Conservation (phyloP, 2,329 filamentous ascomycete species). For the Periconia sp. region DNA sequence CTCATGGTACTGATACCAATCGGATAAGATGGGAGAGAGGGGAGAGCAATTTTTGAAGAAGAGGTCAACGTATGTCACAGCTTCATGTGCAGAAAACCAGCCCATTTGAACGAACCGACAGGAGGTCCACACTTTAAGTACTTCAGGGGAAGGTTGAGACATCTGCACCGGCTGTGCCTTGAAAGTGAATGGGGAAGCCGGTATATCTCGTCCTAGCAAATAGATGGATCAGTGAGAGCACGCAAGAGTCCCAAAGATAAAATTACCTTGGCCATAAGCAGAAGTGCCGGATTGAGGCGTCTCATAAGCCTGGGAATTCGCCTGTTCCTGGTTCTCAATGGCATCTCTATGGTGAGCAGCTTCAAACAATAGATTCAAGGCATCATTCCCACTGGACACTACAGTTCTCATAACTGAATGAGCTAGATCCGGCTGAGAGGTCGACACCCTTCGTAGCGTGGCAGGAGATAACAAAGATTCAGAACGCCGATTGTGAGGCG, state of each 20-base stretch:
- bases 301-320: conserved; percentile 42
- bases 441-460: conserved; percentile 34
- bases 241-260: not conserved
- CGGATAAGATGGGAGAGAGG: conserved; percentile 53
- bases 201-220: conserved; percentile 16
- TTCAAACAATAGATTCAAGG: conserved; percentile 56
- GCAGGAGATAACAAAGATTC: conserved; percentile 33
- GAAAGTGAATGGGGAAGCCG: conserved; percentile 35
- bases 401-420: conserved; percentile 51
- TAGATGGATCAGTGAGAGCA: not conserved
- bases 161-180: conserved; percentile 41
- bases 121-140: conserved; percentile 50
- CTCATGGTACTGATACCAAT: conserved; percentile 53
- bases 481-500: conserved; percentile 29
- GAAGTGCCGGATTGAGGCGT: conserved; percentile 35
- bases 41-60: conserved; percentile 56
- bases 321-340: conserved; percentile 34
- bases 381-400: conserved; percentile 57
- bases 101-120: conserved; percentile 59
- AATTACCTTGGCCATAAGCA: not conserved
- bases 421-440: conserved; percentile 38
- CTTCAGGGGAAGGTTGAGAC: conserved; percentile 42
- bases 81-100: conserved; percentile 58
- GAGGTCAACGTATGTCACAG: conserved; percentile 56
- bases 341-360: conserved; percentile 47